Evolutionary conservation across 176 grass and related monocot species (phyloP), one percentile per base, ranked within the genome.

Genomic region (Elaeis guineensis): DNA sequence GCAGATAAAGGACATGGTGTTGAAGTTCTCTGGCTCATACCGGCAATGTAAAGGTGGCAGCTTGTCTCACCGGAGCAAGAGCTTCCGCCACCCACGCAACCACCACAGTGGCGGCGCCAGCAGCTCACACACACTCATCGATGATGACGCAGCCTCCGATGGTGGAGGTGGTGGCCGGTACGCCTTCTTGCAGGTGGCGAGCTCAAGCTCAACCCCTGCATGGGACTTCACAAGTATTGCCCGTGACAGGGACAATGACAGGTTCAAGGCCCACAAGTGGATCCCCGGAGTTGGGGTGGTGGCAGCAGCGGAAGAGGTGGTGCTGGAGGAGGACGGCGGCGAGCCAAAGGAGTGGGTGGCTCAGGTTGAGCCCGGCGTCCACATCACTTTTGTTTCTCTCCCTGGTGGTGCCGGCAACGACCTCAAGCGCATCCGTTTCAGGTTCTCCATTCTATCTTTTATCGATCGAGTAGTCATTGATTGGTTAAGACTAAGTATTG

Each of bases 1-100:
- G 21, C 94, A 98, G 94, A 50, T 98, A 52, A 98, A 93, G 84
- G 94, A 93, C 79, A 98, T 98, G 94, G 85, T 98, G 70, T 71
- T 98, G 74, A 89, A 86, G 72, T 92, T 98, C 71, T 98, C 94
- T 49, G 88, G 94, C 66, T 86, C 88, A 16, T 75, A 52, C 59
- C 83, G 83, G 48, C 87, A 85, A 17, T 76, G 78, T 81, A 97
- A 78, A 67, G 87, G 81, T 9, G 51, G 62, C 3, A 67, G 66
- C 19, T 67, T 79, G 4, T 74, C 83, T 6, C 80, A 67, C 72
- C 64, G 74, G 60, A 57, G 8, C 44, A 65, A 72, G 32, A 83
- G 67, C 64, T 79, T 76, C 84, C 77, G 68, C 62, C 75, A 24
- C 8, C 16, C 24, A 12, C 51, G 55, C 50, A 66, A 76, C 14